Conservation (phyloP, 495 filamentous ascomycete genomes). For the Lophium mytilinum region DNA sequence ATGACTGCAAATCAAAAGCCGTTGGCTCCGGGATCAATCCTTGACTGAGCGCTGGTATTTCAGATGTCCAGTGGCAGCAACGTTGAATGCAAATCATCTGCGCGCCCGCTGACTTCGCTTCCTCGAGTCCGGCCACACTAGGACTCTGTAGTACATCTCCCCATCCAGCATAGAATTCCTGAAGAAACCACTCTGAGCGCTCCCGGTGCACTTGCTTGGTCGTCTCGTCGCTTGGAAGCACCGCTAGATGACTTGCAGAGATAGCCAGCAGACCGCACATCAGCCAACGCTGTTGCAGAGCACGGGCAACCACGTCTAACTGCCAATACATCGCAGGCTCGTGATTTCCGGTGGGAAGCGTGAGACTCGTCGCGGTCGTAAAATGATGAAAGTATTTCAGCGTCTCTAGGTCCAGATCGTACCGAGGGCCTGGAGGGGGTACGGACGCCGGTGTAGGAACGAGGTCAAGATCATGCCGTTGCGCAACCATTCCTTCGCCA, state of each 20-base stretch:
- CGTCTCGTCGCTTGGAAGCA: constrained; percentile 7
- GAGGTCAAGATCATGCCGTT: background rate
- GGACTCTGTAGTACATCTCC: background rate
- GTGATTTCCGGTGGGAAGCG: constrained; percentile 21
- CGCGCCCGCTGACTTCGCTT: constrained; percentile 9
- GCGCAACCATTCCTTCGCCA: background rate
- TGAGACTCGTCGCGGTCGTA: constrained; percentile 31
- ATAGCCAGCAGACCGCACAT: constrained; percentile 32
- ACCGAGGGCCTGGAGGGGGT: background rate
- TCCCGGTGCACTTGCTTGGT: background rate
- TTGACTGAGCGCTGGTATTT: background rate
- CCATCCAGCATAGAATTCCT: background rate
- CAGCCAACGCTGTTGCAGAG: constrained; percentile 23
- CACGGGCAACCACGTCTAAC: constrained; percentile 25
- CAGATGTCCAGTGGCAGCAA: constrained; percentile 15
- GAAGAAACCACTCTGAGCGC: background rate
- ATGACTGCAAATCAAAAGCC: background rate
- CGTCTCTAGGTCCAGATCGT: constrained; percentile 27
- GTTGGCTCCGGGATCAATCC: background rate
- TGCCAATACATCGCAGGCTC: constrained; percentile 23
- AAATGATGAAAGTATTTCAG: constrained; percentile 36
- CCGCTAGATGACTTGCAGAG: constrained; percentile 27
- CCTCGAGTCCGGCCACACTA: background rate
- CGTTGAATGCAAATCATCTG: constrained; percentile 18
- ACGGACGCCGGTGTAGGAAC: background rate